A percentile compares a stretch with the other conserved stretches of the same genome.
phyloP scores from a whole-genome alignment of 2,329 filamentous ascomycete genomes.

The Curvularia eragrostidis region DNA sequence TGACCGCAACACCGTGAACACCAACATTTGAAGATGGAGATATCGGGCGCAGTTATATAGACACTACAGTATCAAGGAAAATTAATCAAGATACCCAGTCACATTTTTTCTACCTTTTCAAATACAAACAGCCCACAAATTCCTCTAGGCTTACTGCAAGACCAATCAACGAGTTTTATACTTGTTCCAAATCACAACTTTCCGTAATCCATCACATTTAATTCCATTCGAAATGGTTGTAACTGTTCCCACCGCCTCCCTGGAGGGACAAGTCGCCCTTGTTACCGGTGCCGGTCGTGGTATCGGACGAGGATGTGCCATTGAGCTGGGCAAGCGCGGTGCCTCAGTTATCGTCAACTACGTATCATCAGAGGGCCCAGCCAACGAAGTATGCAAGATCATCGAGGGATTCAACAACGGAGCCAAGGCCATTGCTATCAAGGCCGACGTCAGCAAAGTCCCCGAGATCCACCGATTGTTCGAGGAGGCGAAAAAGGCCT shows the following conservation, averaged over 20 bases:
- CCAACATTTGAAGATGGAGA: conserved; percentile 22
- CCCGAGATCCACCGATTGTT: conserved; percentile 66
- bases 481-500: conserved; percentile 51
- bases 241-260: conserved; percentile 56
- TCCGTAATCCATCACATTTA: conserved; percentile 19
- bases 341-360: conserved; percentile 71
- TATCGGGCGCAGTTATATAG: conserved; percentile 21
- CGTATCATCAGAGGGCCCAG: conserved; percentile 60
- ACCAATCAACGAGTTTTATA: neutral
- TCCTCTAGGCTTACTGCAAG: conserved; percentile 2
- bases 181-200: conserved; percentile 4
- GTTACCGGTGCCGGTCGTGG: conserved; percentile 70
- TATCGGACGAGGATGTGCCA: conserved; percentile 70
- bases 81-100: conserved; percentile 16
- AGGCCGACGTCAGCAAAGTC: conserved; percentile 63
- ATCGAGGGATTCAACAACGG: conserved; percentile 57
- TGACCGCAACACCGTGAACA: conserved; percentile 22
- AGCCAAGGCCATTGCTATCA: conserved; percentile 63
- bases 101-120: neutral
- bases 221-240: conserved; percentile 46
- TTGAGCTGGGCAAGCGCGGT: conserved; percentile 71
- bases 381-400: conserved; percentile 57
- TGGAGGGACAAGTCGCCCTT: conserved; percentile 63
- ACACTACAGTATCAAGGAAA: neutral
- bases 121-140: neutral